These are phyloP conservation scores for Ammopiptanthus mongolicus DNA, from an alignment of 306 rosid genomes.

Conservation along the genomic window DNA sequence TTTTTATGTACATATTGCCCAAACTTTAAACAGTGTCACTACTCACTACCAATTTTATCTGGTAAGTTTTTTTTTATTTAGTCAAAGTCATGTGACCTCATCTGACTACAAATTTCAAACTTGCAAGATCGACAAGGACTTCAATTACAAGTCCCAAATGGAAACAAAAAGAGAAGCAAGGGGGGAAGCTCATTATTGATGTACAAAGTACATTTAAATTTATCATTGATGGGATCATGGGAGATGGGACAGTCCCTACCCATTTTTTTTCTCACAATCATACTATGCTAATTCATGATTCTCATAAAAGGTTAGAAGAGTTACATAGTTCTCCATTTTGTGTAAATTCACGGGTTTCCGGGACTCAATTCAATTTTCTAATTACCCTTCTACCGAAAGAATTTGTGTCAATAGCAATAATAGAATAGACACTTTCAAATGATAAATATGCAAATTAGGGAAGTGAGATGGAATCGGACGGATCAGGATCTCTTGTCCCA, in stretches of 20 bases:
- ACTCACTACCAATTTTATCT: neutral
- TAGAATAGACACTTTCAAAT: too few relatives aligned
- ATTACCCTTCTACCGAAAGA: neutral
- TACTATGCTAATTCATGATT: neutral
- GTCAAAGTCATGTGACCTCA: conserved; percentile 19
- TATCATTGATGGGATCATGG: conserved; percentile 25
- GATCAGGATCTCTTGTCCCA: too few relatives aligned
- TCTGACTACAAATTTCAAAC: neutral
- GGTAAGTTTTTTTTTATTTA: too few relatives aligned
- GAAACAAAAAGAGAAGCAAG: conserved; percentile 12
- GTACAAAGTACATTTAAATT: conserved; percentile 21
- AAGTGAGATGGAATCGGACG: too few relatives aligned
- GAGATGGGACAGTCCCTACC: neutral
- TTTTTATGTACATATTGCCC: too few relatives aligned
- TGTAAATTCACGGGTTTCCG: neutral
- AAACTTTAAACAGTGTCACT: neutral
- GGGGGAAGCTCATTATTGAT: conserved; percentile 2
- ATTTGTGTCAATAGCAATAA: too few relatives aligned
- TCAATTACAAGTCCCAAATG: neutral
- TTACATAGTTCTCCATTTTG: neutral
- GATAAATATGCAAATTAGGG: too few relatives aligned
- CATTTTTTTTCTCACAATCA: neutral
- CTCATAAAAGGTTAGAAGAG: neutral
- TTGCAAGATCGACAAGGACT: neutral
- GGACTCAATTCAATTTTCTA: neutral